Base-by-base conservation (phyloP, 352 stramenopile species). In the Globisporangium iwayamae region DNA sequence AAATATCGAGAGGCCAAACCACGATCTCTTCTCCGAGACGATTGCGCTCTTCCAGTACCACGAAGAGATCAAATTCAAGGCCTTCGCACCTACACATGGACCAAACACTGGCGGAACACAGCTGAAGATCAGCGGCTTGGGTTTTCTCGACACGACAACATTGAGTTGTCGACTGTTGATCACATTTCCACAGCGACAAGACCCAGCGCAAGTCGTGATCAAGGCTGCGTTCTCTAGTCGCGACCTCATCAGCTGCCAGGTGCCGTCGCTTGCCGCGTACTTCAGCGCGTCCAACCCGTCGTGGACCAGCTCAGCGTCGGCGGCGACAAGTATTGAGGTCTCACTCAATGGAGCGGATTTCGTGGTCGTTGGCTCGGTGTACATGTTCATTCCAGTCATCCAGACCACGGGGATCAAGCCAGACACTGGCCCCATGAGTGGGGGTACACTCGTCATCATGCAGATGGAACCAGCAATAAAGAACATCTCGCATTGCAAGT, bases 271-370 rank as follows among this genome's bases (percentile, higher is more conserved):
- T 16, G 45, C 47, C 0, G 30, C 28, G 13, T 54, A 51, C 32
- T 60, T 77, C 1, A 53, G 41, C 22, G 30, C 43, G 3, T 76
- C 70, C 7, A 34, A 28, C 0, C 6, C 56, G 9, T 60, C 53
- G 25, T 78, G 71, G 62, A 62, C 41, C 10, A 60, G 74, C 34
- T 67, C 54, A 3, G 60, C 45, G 0, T 69, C 53, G 14, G 68
- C 62, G 9, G 62, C 65, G 9, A 73, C 76, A 9, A 53, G 59
- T 25, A 50, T 87, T 16, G 66, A 69, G 0, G 62, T 88, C 2
- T 81, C 78, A 10, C 81, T 79, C 48, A 90, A 88, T 47, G 79
- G 74, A 11, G 59, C 71, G 7, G 81, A 90, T 46, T 85, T 85
- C 60, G 25, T 75, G 0, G 30, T 39, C 18, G 62, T 57, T 11